Conservation (phyloP, 176 grass and related monocot species). For the Carex myosuroides region DNA sequence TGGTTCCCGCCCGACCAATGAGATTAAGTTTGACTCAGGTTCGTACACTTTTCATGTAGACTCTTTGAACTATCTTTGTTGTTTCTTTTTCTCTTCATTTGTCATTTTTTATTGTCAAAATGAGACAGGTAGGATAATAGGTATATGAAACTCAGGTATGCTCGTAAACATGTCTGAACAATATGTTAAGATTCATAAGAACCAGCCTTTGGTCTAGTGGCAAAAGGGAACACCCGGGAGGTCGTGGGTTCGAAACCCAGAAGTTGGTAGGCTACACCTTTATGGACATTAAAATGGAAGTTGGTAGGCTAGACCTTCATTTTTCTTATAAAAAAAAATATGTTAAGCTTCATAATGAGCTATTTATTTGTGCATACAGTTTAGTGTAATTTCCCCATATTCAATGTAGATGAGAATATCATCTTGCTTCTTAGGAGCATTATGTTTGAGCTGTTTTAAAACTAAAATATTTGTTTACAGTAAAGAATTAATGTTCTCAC, state of each 20-base stretch:
- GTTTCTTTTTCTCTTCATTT: neutral
- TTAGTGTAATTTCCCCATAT: neutral
- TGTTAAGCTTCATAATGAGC: neutral
- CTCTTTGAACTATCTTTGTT: neutral
- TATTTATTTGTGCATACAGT: neutral
- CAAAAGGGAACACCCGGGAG: too few species aligned
- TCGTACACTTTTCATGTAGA: constrained; percentile 6
- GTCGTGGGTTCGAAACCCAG: too few species aligned
- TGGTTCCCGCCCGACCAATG: constrained; percentile 54
- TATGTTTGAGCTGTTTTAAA: neutral
- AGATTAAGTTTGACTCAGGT: constrained; percentile 69
- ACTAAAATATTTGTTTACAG: neutral
- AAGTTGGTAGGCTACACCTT: too few species aligned
- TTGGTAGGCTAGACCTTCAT: too few species aligned
- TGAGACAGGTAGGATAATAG: neutral
- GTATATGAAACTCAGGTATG: neutral
- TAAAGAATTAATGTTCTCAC: neutral
- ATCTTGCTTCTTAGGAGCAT: neutral
- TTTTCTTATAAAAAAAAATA: too few species aligned
- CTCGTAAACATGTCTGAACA: neutral
- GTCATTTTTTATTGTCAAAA: neutral
- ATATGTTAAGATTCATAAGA: neutral
- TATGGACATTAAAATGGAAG: too few species aligned
- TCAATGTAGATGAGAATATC: neutral
- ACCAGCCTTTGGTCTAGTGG: too few species aligned